Conservation (phyloP, 495 filamentous ascomycete species). For the Talaromyces liani region DNA sequence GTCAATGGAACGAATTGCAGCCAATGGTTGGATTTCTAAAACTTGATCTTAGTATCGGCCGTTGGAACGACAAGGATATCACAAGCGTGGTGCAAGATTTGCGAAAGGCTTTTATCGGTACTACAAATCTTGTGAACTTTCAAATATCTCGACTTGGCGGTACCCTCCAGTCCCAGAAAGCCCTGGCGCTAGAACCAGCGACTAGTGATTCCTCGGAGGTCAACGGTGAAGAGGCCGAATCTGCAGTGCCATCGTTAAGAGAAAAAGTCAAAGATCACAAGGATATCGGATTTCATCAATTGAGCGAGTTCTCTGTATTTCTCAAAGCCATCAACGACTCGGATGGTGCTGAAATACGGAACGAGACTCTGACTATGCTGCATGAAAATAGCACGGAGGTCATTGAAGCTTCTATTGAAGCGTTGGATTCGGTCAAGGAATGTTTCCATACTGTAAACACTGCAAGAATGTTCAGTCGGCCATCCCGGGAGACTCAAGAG, state of each 20-base stretch:
- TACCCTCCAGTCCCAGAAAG: slow-evolving; percentile 6
- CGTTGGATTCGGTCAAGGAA: slow-evolving; percentile 13
- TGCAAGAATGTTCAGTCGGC: slow-evolving; percentile 19
- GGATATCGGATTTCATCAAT: slow-evolving; percentile 21
- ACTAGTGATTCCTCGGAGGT: not conserved
- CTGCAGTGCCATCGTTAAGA: slow-evolving; percentile 3
- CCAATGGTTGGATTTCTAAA: slow-evolving; percentile 19
- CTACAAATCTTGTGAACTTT: slow-evolving; percentile 16
- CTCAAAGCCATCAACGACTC: slow-evolving; percentile 18
- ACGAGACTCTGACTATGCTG: slow-evolving; percentile 21
- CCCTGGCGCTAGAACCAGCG: slow-evolving; percentile 1
- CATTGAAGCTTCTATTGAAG: slow-evolving; percentile 19
- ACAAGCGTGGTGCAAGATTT: slow-evolving; percentile 15
- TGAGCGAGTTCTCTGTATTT: slow-evolving; percentile 19
- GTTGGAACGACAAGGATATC: slow-evolving; percentile 17
- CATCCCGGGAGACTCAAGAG: slow-evolving; percentile 14
- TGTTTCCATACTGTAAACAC: slow-evolving; percentile 19
- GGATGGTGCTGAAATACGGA: slow-evolving; percentile 17
- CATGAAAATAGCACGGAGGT: slow-evolving; percentile 17
- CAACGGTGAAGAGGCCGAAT: not conserved
- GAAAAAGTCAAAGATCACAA: not conserved
- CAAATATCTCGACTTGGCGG: slow-evolving; percentile 12
- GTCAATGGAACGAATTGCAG: slow-evolving; percentile 14
- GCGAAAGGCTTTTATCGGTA: slow-evolving; percentile 12
- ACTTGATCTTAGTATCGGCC: slow-evolving; percentile 19